Conservation (phyloP, 345 rosid genomes). For the Gossypium herbaceum region DNA sequence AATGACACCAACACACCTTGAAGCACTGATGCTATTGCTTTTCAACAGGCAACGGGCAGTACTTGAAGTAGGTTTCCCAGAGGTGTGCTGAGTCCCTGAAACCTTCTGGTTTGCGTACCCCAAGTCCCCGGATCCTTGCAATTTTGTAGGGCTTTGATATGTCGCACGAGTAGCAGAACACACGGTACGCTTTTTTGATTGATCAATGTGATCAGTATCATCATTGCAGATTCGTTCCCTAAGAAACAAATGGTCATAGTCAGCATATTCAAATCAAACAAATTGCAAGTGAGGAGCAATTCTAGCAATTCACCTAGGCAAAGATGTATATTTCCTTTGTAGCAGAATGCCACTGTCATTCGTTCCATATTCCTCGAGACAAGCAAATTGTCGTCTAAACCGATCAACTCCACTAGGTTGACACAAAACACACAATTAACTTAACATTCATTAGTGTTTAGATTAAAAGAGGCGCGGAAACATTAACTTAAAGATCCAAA, state of each 20-base stretch:
- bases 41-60: constrained; percentile 48
- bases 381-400: constrained; percentile 76
- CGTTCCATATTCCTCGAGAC: constrained; percentile 67
- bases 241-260: not conserved
- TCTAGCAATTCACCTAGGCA: constrained; percentile 60
- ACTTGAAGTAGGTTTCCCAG: constrained; percentile 32
- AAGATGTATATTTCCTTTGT: constrained; percentile 75
- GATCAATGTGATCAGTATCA: constrained; percentile 29
- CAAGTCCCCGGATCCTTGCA: constrained; percentile 17
- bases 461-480: not conserved
- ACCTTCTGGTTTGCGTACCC: constrained; percentile 37
- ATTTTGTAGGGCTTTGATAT: constrained; percentile 35
- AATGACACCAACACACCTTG: constrained; percentile 45
- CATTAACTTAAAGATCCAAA: not conserved
- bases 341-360: constrained; percentile 45
- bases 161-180: constrained; percentile 41
- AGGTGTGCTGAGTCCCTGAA: constrained; percentile 29
- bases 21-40: constrained; percentile 70
- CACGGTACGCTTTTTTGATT: constrained; percentile 26
- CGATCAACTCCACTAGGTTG: constrained; percentile 66
- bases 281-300: not conserved
- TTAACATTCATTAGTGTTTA: not conserved
- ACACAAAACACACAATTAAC: not conserved
- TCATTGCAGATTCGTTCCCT: constrained; percentile 79
- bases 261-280: not conserved